phyloP scores from a whole-genome alignment of 257 asterid genomes.

The Datura wrightii region DNA sequence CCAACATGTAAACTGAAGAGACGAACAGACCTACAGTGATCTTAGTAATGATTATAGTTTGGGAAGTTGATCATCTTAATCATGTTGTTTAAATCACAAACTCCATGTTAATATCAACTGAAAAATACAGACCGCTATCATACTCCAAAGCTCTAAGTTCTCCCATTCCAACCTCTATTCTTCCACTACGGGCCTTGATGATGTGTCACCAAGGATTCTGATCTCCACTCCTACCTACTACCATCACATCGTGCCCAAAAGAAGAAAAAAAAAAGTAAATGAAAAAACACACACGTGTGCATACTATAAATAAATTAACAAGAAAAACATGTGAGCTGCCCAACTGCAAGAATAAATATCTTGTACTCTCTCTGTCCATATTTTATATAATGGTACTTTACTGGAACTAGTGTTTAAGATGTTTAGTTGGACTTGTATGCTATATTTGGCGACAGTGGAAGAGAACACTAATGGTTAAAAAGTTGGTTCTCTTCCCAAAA shows the following conservation, averaged over 20 bases:
- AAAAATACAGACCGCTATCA: neutral
- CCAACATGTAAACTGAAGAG: neutral
- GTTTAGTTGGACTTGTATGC: neutral
- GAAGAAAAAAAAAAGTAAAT: neutral
- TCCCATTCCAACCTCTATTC: neutral
- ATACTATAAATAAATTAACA: too few relatives aligned
- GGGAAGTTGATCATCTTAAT: neutral
- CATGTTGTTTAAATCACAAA: neutral
- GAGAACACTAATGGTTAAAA: too few relatives aligned
- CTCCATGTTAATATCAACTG: neutral
- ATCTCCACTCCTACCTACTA: neutral
- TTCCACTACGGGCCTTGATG: neutral
- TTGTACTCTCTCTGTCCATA: neutral
- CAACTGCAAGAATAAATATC: neutral
- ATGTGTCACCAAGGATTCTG: neutral
- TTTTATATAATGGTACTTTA: too few relatives aligned
- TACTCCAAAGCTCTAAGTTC: neutral
- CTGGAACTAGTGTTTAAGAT: too few relatives aligned
- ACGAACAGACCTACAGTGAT: neutral
- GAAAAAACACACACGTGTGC: neutral
- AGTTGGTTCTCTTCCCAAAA: too few relatives aligned
- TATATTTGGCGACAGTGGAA: too few relatives aligned
- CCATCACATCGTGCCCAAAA: neutral
- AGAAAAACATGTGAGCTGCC: neutral
- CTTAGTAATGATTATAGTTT: neutral